Conservation (phyloP, 164 flowering plant species). For the Platanus orientalis region DNA sequence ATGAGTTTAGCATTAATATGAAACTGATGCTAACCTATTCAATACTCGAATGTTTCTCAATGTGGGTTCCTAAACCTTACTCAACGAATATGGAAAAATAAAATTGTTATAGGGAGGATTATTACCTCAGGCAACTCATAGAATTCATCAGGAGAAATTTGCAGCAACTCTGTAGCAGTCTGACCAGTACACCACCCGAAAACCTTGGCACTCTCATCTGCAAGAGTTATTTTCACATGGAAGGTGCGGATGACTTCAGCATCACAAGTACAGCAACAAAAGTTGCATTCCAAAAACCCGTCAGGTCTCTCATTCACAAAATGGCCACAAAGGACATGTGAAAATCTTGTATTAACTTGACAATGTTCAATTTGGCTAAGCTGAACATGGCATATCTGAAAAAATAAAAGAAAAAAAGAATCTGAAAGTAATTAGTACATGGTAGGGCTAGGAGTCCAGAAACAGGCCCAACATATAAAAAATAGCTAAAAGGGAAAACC, state of each 20-base stretch:
- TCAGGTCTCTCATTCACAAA: constrained; percentile 38
- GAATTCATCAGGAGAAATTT: constrained; percentile 87
- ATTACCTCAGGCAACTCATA: constrained; percentile 73
- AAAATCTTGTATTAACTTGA: constrained; percentile 51
- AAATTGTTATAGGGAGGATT: not conserved
- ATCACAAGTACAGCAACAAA: constrained; percentile 49
- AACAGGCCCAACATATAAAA: no score
- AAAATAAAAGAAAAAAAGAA: constrained; percentile 4
- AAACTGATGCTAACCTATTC: no score
- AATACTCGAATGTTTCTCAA: not conserved
- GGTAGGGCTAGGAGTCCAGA: not conserved
- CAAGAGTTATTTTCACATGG: constrained; percentile 58
- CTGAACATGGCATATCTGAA: constrained; percentile 72
- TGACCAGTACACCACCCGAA: constrained; percentile 82
- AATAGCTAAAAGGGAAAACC: no score
- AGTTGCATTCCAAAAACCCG: constrained; percentile 50
- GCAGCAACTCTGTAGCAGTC: constrained; percentile 80
- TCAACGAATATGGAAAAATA: not conserved
- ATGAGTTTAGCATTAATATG: not conserved
- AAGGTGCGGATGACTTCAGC: constrained; percentile 53
- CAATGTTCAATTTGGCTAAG: constrained; percentile 60
- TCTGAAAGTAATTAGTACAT: not conserved
- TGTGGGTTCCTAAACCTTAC: not conserved
- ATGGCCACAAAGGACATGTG: constrained; percentile 70
- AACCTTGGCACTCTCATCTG: constrained; percentile 66